Evolutionary conservation across 1,139 yeast genomes (phyloP), one percentile per base, ranked within the genome.

Genomic region (Kodamaea fungicola): DNA sequence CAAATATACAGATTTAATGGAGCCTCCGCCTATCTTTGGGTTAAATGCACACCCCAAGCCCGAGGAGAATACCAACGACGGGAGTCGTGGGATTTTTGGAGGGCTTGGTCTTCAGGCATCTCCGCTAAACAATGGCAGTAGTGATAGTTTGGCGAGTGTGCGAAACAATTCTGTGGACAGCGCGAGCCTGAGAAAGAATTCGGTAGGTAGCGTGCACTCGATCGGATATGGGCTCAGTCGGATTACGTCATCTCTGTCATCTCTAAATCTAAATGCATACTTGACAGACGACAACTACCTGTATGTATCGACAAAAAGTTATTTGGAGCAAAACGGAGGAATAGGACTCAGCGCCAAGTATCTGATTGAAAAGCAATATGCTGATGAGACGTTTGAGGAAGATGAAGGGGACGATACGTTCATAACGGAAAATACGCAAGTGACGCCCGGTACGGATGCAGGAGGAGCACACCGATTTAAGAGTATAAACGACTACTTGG

Each of bases 231-330:
- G 61, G 5, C 50, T 69, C 8, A 50, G 61, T 35, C 52, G 67
- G 30, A 66, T 70, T 24, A 59, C 74, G 30, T 67, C 74, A 43
- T 64, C 72, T 13, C 64, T 64, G 38, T 65, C 73, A 24, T 66
- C 73, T 27, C 56, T 71, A 30, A 71, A 71, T 44, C 57, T 71
- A 36, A 64, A 71, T 45, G 75, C 73, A 7, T 71, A 68, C 42
- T 55, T 71, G 34, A 68, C 74, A 4, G 75, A 69, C 42, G 71
- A 62, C 31, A 46, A 52, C 6, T 49, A 42, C 23, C 45, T 54
- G 39, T 28, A 37, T 21, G 35, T 34, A 3, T 30, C 37, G 8
- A 40, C 43, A n/a, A 31, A 27, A 28, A 37, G 40, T 33, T 30
- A 23, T 21, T 12, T 19, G 12, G 26, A 33, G 24, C 32, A 29